phyloP scores from a whole-genome alignment of 192 early-diverging fungal species.

The Dispira simplex region DNA sequence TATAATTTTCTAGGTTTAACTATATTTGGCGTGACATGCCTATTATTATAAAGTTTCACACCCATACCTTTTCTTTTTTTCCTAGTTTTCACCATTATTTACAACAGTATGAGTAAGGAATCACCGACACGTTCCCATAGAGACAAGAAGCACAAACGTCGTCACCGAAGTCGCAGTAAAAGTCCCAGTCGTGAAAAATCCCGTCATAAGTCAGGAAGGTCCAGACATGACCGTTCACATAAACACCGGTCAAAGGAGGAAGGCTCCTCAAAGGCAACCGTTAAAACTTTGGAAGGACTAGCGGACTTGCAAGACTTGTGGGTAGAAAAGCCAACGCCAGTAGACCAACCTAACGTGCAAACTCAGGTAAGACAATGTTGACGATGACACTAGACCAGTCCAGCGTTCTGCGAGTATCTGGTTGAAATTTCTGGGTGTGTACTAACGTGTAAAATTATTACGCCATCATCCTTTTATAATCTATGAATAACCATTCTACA shows the following conservation, averaged over 20 bases:
- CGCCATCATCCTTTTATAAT: background rate
- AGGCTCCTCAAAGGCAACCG: background rate
- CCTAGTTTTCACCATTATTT: no score
- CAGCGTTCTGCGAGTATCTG: background rate
- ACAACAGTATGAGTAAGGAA: no score
- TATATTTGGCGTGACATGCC: no score
- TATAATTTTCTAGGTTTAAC: no score
- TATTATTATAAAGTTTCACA: no score
- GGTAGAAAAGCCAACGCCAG: conserved; percentile 4
- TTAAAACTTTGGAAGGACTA: no score
- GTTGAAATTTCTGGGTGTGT: background rate
- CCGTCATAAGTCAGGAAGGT: background rate
- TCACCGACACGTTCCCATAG: no score
- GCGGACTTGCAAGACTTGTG: conserved; percentile 1
- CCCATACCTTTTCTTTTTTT: no score
- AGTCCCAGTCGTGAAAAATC: background rate
- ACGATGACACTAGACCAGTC: background rate
- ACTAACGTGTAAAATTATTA: background rate
- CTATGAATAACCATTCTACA: background rate
- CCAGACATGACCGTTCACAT: background rate
- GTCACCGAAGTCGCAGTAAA: background rate
- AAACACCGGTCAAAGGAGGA: background rate
- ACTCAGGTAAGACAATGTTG: background rate
- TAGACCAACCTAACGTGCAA: background rate
- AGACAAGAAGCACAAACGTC: background rate